Percentiles rank a stretch among this genome's conserved stretches.
These are phyloP conservation scores for Xylariales sp. DNA, from an alignment of 2,329 filamentous ascomycete genomes.

Conservation along the genomic window DNA sequence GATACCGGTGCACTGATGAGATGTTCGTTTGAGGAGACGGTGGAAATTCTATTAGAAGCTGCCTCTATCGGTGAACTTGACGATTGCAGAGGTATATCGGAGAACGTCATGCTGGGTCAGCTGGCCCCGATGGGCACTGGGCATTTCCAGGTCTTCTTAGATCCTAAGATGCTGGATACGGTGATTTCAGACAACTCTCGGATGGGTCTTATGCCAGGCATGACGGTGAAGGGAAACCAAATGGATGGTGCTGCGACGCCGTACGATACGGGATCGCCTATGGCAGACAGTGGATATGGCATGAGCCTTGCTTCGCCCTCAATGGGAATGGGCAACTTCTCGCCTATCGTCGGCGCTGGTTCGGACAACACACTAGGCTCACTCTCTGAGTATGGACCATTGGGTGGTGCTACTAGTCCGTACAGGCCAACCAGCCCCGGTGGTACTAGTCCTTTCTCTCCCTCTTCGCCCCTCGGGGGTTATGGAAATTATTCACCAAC, in stretches of 20 bases:
- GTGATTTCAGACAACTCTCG: slow-evolving; percentile 93
- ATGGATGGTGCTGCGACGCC: slow-evolving; percentile 90
- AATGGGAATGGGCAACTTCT: slow-evolving; percentile 72
- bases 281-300: slow-evolving; percentile 74
- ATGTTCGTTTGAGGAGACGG: slow-evolving; percentile 99
- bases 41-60: slow-evolving; percentile 96
- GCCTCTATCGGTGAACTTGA: slow-evolving; percentile 95
- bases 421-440: slow-evolving; percentile 75
- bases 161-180: slow-evolving; percentile 94
- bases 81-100: slow-evolving; percentile 96
- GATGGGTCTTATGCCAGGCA: slow-evolving; percentile 82
- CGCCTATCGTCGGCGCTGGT: slow-evolving; percentile 79
- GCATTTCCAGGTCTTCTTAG: slow-evolving; percentile 92
- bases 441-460: slow-evolving; percentile 80
- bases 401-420: slow-evolving; percentile 69
- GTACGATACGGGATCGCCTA: slow-evolving; percentile 88
- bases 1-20: slow-evolving; percentile 99
- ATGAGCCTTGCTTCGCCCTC: slow-evolving; percentile 70
- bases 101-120: slow-evolving; percentile 98
- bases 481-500: slow-evolving; percentile 77
- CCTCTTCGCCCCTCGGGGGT: slow-evolving; percentile 71
- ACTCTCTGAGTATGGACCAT: slow-evolving; percentile 68
- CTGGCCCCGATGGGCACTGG: slow-evolving; percentile 97
- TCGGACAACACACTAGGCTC: slow-evolving; percentile 78
- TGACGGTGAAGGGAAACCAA: slow-evolving; percentile 79